These are phyloP conservation scores for Jacaranda mimosifolia DNA, from an alignment of 257 asterid species.

Conservation along the genomic window DNA sequence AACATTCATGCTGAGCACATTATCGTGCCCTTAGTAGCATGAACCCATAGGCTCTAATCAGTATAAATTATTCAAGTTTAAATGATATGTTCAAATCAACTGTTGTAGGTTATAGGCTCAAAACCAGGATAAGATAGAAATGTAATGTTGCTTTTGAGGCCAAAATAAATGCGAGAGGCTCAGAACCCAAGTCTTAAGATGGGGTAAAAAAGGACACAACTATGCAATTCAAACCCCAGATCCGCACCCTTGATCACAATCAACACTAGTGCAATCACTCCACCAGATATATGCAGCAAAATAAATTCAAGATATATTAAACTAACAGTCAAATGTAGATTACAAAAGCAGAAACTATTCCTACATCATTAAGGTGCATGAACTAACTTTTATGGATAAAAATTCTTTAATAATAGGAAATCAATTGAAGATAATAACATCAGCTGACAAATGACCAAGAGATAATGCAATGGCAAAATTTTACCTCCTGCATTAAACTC, in stretches of 20 bases:
- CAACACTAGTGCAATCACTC: background rate
- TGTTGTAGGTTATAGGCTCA: background rate
- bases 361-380: background rate
- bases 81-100: background rate
- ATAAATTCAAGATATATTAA: background rate
- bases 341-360: background rate
- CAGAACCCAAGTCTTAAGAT: too few relatives aligned
- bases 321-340: background rate
- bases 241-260: slow-evolving; percentile 15
- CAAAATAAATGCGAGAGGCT: background rate
- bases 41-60: background rate
- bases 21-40: background rate
- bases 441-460: background rate
- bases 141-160: too few relatives aligned
- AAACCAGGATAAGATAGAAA: too few relatives aligned
- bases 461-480: background rate
- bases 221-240: background rate
- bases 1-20: background rate
- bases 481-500: slow-evolving; percentile 75
- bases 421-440: background rate
- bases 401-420: background rate
- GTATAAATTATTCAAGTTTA: too few relatives aligned
- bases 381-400: background rate
- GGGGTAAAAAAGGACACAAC: background rate
- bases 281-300: background rate